A percentile compares a stretch with the other conserved stretches of the same genome.
Evolutionary conservation across 2,329 filamentous ascomycete genomes (phyloP).

Genomic region (Fusarium falciforme): DNA sequence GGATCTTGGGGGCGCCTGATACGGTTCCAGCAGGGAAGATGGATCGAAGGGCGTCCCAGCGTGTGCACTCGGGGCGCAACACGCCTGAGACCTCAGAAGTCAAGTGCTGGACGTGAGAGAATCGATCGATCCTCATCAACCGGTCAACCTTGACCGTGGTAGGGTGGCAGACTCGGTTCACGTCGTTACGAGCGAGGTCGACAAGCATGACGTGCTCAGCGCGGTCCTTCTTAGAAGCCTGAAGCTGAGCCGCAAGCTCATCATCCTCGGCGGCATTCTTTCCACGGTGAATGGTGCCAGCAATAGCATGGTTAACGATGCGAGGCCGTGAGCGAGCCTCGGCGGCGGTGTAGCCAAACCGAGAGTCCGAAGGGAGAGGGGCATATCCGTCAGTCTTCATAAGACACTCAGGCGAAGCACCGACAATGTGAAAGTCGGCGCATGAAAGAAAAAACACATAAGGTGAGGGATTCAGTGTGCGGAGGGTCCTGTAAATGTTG

Average conservation of each 20-base stretch:
- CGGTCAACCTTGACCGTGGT: slow-evolving; percentile 90
- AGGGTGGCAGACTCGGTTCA: slow-evolving; percentile 95
- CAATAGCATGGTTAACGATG: slow-evolving; percentile 96
- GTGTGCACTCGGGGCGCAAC: slow-evolving; percentile 83
- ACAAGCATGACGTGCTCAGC: slow-evolving; percentile 98
- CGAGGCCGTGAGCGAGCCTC: slow-evolving; percentile 75
- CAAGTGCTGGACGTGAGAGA: slow-evolving; percentile 97
- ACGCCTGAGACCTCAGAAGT: slow-evolving; percentile 95
- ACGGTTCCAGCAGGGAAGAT: slow-evolving; percentile 98
- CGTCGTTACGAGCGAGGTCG: slow-evolving; percentile 93
- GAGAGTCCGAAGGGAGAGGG: slow-evolving; percentile 35
- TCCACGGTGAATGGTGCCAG: slow-evolving; percentile 92
- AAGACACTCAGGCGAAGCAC: slow-evolving; percentile 92
- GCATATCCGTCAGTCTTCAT: slow-evolving; percentile 72
- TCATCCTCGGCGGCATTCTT: slow-evolving; percentile 81
- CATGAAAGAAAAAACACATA: slow-evolving; percentile 98
- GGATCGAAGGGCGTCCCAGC: slow-evolving; percentile 94
- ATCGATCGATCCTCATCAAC: slow-evolving; percentile 93
- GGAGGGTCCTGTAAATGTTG: slow-evolving; percentile 96
- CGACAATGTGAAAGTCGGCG: slow-evolving; percentile 91
- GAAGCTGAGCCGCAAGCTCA: slow-evolving; percentile 75
- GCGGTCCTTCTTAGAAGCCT: slow-evolving; percentile 79
- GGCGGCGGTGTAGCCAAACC: slow-evolving; percentile 41
- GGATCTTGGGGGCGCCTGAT: slow-evolving; percentile 93
- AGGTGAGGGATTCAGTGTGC: slow-evolving; percentile 96